Percentiles rank a stretch among this genome's conserved stretches.
These are phyloP conservation scores for Solanum chiquidenum DNA, from an alignment of 257 asterid species.

Conservation along the genomic window DNA sequence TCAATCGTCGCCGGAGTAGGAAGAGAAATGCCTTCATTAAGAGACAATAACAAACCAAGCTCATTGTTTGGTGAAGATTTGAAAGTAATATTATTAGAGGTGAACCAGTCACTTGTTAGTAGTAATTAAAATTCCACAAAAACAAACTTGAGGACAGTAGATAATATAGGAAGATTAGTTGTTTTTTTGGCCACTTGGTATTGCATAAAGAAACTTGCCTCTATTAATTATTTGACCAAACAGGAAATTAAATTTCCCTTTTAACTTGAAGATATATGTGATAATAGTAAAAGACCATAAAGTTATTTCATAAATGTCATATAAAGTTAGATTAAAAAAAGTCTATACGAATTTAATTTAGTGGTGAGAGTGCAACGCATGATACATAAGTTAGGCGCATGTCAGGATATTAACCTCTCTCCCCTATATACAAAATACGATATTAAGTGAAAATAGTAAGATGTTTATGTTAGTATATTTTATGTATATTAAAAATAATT, in stretches of 20 bases:
- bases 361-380: too few relatives aligned
- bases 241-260: neutral
- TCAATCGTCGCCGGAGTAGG: neutral
- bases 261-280: too few relatives aligned
- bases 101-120: neutral
- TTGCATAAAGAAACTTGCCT: neutral
- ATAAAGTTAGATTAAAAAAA: too few relatives aligned
- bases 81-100: constrained; percentile 12
- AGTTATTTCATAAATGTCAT: too few relatives aligned
- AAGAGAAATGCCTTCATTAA: constrained; percentile 13
- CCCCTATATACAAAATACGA: too few relatives aligned
- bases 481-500: too few relatives aligned
- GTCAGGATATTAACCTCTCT: neutral
- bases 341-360: too few relatives aligned
- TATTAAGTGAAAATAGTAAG: too few relatives aligned
- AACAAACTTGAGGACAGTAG: constrained; percentile 13
- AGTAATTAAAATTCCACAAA: neutral
- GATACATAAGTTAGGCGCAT: neutral
- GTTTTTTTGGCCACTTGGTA: neutral
- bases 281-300: too few relatives aligned
- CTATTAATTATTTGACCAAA: neutral
- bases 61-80: constrained; percentile 1
- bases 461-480: too few relatives aligned
- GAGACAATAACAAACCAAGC: neutral
- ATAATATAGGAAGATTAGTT: constrained; percentile 16